These are phyloP conservation scores for Lactarius hatsudake DNA, from an alignment of 768 basidiomycete species.

Conservation along the genomic window DNA sequence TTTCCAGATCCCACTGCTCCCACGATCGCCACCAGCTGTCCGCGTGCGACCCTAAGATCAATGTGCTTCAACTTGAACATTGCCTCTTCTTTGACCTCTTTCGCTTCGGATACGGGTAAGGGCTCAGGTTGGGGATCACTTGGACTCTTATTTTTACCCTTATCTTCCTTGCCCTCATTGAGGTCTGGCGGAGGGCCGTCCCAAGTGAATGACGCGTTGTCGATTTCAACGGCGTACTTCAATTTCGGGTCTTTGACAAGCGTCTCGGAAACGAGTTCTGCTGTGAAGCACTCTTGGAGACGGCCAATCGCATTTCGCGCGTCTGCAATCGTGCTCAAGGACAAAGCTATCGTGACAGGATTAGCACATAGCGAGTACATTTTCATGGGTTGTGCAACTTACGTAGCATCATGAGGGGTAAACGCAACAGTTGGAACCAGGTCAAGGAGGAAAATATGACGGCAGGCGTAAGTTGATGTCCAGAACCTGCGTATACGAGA, in stretches of 20 bases:
- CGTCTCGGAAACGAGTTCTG: conserved; percentile 67
- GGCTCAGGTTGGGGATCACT: conserved; percentile 15
- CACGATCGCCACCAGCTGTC: conserved; percentile 80
- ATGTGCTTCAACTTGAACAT: conserved; percentile 66
- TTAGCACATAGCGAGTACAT: background rate
- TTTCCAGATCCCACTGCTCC: conserved; percentile 73
- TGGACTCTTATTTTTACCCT: conserved; percentile 21
- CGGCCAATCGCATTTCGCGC: conserved; percentile 78
- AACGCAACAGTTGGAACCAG: conserved; percentile 76
- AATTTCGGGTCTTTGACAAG: conserved; percentile 52
- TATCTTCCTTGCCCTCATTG: conserved; percentile 33
- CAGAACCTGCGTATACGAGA: conserved; percentile 71
- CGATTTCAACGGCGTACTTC: conserved; percentile 61
- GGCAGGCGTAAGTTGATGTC: conserved; percentile 65
- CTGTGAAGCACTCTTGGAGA: conserved; percentile 77
- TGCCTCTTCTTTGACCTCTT: conserved; percentile 36
- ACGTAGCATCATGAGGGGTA: conserved; percentile 77
- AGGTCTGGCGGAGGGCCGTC: conserved; percentile 65
- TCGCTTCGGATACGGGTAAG: conserved; percentile 22
- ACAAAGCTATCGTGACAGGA: conserved; percentile 44
- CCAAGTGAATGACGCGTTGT: conserved; percentile 81
- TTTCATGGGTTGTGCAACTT: conserved; percentile 20
- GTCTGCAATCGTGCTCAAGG: conserved; percentile 79
- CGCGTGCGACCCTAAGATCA: conserved; percentile 65
- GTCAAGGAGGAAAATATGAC: conserved; percentile 82